Base-by-base conservation (phyloP, 768 basidiomycete species). In the Tricholoma furcatifolium region DNA sequence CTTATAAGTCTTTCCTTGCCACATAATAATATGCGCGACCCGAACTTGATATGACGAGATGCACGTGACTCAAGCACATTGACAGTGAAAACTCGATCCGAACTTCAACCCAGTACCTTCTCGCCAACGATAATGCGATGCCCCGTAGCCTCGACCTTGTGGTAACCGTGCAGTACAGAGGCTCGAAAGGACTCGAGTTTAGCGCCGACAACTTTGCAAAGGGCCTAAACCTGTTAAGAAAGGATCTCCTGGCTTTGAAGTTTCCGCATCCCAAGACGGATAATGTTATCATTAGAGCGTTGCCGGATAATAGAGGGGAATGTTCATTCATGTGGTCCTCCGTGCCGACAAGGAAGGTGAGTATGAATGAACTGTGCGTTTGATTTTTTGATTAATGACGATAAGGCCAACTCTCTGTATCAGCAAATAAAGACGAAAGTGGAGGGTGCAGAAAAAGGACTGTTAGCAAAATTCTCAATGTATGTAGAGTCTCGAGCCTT, bases 261-360 rank as follows among this genome's bases (percentile, higher is more conserved):
- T 53, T 76, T 8, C 72, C 76, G 0, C 67, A 67, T 40, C 76
- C 76, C 0, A 77, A 74, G 59, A 55, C 50, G 24, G 62, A 57
- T 2, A 74, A 73, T 38, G 65, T 70, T 20, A 50, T 43, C 10
- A 61, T 76, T 30, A 57, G 70, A 12, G 67, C 63, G 10, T 14
- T 44, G 27, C 32, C 47, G 20, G 34, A 17, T 17, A 51, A 47
- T 43, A 60, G 66, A 34, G 73, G 72, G 10, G 60, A 62, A 39
- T 66, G 63, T 43, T 57, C 53, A 31, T 68, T 62, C 32, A 46
- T 53, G 48, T 63, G 62, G 62, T 40, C 54, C 39, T 47, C 6
- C 20, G 50, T 45, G 41, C 47, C 47, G 2, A 1, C 17, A 7
- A 27, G 15, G 17, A 6, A 53, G 36, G 39, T 41, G 39, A 36